phyloP scores from a whole-genome alignment of 2,329 filamentous ascomycete genomes.

The Botrytis cinerea region DNA sequence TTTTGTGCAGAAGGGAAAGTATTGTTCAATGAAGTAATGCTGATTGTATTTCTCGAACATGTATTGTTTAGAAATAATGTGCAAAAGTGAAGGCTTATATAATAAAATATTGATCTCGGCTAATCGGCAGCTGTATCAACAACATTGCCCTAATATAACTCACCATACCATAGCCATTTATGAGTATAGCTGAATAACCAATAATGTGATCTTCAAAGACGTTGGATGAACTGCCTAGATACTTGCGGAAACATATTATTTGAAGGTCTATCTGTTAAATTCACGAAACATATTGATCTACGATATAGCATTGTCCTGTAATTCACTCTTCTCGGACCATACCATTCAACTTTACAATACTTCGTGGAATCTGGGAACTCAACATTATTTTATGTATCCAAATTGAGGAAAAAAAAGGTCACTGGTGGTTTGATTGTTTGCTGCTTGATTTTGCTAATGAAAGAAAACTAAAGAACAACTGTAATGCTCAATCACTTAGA shows the following conservation, averaged over 20 bases:
- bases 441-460: background rate
- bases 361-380: too few species aligned
- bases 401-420: background rate
- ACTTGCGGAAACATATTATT: background rate
- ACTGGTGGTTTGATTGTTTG: background rate
- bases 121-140: background rate
- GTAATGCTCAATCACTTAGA: too few species aligned
- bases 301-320: background rate
- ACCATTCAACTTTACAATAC: background rate
- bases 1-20: background rate
- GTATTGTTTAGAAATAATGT: background rate
- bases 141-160: background rate
- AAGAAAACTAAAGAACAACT: background rate
- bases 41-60: background rate
- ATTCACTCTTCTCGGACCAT: background rate
- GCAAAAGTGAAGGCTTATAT: background rate
- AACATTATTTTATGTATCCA: background rate
- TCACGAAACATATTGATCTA: background rate
- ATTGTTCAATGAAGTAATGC: background rate
- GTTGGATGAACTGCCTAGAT: background rate
- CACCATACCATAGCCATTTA: background rate
- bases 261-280: background rate
- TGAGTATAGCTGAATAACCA: background rate
- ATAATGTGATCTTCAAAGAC: background rate
- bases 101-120: background rate